phyloP scores from a whole-genome alignment of 176 grass and related monocot species.

The Luzula sylvatica region DNA sequence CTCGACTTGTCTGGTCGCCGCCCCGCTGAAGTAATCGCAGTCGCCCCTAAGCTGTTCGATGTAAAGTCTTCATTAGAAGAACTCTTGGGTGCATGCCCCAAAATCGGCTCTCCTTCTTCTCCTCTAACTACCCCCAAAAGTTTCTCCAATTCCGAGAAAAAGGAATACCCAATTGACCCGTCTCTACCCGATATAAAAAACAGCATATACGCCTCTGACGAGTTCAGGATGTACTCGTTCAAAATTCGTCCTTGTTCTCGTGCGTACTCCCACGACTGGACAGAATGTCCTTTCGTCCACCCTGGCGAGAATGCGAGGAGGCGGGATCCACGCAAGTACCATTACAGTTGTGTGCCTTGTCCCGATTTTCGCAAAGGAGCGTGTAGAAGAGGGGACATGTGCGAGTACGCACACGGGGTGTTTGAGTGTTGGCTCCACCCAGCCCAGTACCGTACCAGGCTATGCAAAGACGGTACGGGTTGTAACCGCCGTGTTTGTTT shows the following conservation, averaged over 20 bases:
- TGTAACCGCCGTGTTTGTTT: slow-evolving; percentile 70
- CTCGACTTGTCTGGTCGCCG: slow-evolving; percentile 36
- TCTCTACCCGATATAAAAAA: slow-evolving; percentile 82
- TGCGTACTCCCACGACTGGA: slow-evolving; percentile 87
- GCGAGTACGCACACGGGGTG: slow-evolving; percentile 80
- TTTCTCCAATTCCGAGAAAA: slow-evolving; percentile 42
- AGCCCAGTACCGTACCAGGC: slow-evolving; percentile 59
- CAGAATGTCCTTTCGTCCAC: slow-evolving; percentile 83
- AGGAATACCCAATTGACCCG: slow-evolving; percentile 67
- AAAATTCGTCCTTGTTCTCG: slow-evolving; percentile 78
- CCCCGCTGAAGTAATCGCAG: slow-evolving; percentile 52
- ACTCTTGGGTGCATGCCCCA: slow-evolving; percentile 27
- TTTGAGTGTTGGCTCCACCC: slow-evolving; percentile 91
- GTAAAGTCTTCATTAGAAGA: slow-evolving; percentile 45
- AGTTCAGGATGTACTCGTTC: slow-evolving; percentile 88
- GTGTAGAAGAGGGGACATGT: slow-evolving; percentile 60
- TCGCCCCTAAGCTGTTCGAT: slow-evolving; percentile 31
- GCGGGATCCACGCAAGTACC: slow-evolving; percentile 65
- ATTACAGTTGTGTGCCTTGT: slow-evolving; percentile 80
- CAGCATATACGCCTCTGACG: slow-evolving; percentile 60
- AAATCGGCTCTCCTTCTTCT: slow-evolving; percentile 12
- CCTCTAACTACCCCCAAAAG: slow-evolving; percentile 34
- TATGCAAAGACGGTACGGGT: slow-evolving; percentile 76
- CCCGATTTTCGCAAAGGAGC: slow-evolving; percentile 73
- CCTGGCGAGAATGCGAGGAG: slow-evolving; percentile 78